A percentile compares a stretch with the other conserved stretches of the same genome.
phyloP scores from a whole-genome alignment of 441 rosid genomes.

The Adansonia rubrostipa region DNA sequence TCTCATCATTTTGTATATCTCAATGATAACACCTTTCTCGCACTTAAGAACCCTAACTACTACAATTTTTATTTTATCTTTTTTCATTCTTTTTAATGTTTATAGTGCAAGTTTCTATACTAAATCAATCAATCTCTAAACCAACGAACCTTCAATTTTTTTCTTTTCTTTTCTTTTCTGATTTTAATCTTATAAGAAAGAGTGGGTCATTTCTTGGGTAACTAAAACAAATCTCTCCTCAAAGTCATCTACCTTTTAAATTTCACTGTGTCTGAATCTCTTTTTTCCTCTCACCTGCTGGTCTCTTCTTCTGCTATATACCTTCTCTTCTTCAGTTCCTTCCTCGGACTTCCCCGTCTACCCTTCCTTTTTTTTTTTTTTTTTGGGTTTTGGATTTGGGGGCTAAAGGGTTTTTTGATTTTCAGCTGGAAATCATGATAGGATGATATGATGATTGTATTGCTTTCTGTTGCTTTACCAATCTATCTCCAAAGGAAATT shows the following conservation, averaged over 20 bases:
- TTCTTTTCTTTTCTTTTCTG: neutral
- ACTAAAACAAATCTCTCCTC: conserved; percentile 20
- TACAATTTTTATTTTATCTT: too few relatives aligned
- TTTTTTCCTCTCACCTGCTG: conserved; percentile 30
- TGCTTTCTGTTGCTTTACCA: conserved; percentile 18
- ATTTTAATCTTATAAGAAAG: conserved; percentile 4
- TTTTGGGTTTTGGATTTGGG: neutral
- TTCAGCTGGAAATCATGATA: conserved; percentile 28
- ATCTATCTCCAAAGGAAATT: neutral
- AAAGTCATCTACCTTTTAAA: conserved; percentile 36
- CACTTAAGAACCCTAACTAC: conserved; percentile 13
- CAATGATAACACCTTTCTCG: neutral
- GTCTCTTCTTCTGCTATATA: conserved; percentile 30
- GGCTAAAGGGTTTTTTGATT: conserved; percentile 29
- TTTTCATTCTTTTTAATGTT: neutral
- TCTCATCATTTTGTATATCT: neutral
- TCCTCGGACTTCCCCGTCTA: conserved; percentile 20
- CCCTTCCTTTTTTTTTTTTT: conserved; percentile 20
- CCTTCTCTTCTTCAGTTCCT: conserved; percentile 23
- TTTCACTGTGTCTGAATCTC: neutral
- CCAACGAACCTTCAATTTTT: conserved; percentile 20
- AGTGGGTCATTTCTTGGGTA: conserved; percentile 9
- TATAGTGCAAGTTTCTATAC: neutral
- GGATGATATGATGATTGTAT: neutral
- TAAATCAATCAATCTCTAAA: neutral